Conservation (phyloP, 2,329 filamentous ascomycete genomes). For the Dichotomopilus funicola region DNA sequence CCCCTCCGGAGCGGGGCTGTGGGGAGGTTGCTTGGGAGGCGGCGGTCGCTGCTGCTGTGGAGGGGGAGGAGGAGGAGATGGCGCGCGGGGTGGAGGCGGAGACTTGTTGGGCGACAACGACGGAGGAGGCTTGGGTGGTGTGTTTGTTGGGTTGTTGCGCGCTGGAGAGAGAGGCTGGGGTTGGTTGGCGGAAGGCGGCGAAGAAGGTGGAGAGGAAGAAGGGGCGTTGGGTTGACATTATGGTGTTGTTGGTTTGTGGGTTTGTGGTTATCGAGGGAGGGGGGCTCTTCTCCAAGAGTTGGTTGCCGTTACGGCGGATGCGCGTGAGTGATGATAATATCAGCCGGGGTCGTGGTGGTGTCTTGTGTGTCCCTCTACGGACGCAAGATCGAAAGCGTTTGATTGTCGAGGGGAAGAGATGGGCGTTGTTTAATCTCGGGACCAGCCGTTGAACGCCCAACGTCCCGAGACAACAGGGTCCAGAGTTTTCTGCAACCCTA, state of each 20-base stretch:
- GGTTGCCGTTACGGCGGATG: no score
- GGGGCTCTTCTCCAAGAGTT: not conserved
- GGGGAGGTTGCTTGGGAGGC: conserved; percentile 14
- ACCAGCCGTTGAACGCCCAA: no score
- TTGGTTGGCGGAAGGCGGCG: conserved; percentile 45
- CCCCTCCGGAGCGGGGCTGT: conserved; percentile 20
- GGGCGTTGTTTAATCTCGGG: no score
- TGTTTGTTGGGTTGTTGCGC: conserved; percentile 35
- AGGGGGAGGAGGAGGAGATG: conserved; percentile 15
- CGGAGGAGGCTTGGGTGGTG: conserved; percentile 24
- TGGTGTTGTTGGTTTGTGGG: conserved; percentile 8
- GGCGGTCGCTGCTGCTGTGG: conserved; percentile 4
- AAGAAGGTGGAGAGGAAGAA: conserved; percentile 53
- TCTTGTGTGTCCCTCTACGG: no score
- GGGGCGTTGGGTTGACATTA: conserved; percentile 48
- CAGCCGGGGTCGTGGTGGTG: no score
- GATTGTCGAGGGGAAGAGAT: no score
- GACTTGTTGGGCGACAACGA: conserved; percentile 6
- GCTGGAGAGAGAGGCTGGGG: conserved; percentile 27
- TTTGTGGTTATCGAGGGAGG: not conserved
- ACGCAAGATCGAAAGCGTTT: no score
- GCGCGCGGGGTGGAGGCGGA: conserved; percentile 18
- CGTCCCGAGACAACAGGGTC: no score
- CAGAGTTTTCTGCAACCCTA: no score
- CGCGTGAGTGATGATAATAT: no score